Evolutionary conservation across 306 rosid genomes (phyloP).

Genomic region (Quercus glauca): DNA sequence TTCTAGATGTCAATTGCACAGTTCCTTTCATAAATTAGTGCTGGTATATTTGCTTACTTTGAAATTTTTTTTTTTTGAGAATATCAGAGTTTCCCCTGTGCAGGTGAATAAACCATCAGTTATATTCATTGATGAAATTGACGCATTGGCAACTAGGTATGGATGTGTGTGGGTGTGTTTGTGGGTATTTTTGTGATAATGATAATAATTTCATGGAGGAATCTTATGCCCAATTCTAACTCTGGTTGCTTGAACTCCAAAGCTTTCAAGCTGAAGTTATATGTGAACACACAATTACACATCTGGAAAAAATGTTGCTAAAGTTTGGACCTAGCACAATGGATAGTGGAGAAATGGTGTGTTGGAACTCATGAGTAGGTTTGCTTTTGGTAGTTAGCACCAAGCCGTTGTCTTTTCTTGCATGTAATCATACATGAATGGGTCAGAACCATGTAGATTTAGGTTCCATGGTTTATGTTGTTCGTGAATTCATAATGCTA

Average conservation of each 20-base stretch:
- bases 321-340: not conserved
- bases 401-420: not conserved
- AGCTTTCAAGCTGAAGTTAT: not conserved
- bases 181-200: slow-evolving; percentile 12
- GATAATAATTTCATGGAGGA: not conserved
- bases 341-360: not conserved
- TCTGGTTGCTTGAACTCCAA: not conserved
- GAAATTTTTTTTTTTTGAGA: slow-evolving; percentile 2
- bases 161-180: slow-evolving; percentile 12
- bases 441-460: not conserved
- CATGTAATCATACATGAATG: not conserved
- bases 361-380: not conserved
- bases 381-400: not conserved
- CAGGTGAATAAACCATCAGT: slow-evolving; percentile 99
- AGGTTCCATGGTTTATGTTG: not conserved
- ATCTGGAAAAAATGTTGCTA: not conserved
- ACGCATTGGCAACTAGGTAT: slow-evolving; percentile 95
- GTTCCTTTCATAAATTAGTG: not conserved
- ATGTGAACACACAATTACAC: not conserved
- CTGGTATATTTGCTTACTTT: not conserved
- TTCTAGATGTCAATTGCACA: not conserved
- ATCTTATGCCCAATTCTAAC: not conserved
- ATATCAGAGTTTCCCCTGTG: slow-evolving; percentile 27
- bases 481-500: not conserved
- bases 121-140: slow-evolving; percentile 94